Evolutionary conservation across 1,284 basidiomycete genomes (phyloP).

Genomic region (Tranzscheliella williamsii): DNA sequence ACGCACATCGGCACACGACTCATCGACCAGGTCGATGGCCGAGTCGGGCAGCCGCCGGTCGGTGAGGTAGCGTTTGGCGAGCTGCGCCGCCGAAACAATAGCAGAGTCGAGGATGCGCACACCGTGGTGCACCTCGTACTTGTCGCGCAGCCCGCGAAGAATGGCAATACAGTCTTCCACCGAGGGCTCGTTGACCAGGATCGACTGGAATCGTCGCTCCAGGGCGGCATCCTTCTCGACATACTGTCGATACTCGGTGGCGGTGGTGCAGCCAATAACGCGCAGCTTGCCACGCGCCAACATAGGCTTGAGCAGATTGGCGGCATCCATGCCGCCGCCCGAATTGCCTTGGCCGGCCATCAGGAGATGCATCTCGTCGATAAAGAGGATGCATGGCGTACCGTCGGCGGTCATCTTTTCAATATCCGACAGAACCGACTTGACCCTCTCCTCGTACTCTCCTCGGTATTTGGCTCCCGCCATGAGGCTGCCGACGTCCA

Average conservation of each 20-base stretch:
- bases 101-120: constrained; percentile 85
- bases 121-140: constrained; percentile 67
- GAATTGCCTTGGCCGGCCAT: constrained; percentile 55
- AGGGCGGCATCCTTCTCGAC: constrained; percentile 87
- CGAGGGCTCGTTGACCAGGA: constrained; percentile 86
- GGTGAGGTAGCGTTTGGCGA: constrained; percentile 88
- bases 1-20: constrained; percentile 64
- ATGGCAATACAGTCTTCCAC: constrained; percentile 92
- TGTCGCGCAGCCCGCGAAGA: constrained; percentile 84
- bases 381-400: constrained; percentile 85
- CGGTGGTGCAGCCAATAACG: constrained; percentile 89
- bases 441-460: constrained; percentile 96
- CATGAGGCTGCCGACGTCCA: constrained; percentile 94
- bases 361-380: constrained; percentile 73
- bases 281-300: constrained; percentile 81
- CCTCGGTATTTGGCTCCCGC: constrained; percentile 95
- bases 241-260: constrained; percentile 90
- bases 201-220: constrained; percentile 88
- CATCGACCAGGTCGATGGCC: constrained; percentile 61
- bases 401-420: constrained; percentile 87
- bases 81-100: constrained; percentile 84
- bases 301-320: constrained; percentile 61
- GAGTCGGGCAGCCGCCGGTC: constrained; percentile 60
- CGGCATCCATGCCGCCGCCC: constrained; percentile 55
- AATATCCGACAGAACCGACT: constrained; percentile 84